Evolutionary conservation across 345 rosid genomes (phyloP), one percentile per base, ranked within the genome.

Genomic region (Punica granatum): DNA sequence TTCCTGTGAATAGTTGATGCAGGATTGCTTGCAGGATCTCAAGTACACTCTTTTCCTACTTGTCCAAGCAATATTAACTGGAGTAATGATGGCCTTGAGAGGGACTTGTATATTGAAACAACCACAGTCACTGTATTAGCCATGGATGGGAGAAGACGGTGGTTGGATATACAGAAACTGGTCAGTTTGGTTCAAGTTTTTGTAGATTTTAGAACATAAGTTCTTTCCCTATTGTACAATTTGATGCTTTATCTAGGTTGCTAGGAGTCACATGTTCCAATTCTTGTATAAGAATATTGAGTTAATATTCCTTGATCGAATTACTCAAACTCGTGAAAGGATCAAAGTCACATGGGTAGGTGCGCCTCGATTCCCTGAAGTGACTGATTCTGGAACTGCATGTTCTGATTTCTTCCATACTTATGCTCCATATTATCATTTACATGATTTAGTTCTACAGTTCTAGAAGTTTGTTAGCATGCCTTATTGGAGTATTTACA

Each of bases 61-160:
- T 94, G 99, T 74, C 80, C 90, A 70, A 67, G 74, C 77, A 82
- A 74, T 78, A 63, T 82, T 72, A 76, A 83, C 60, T 88, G 99
- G 99, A 89, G 80, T 71, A 85, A 85, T 79, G 92, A 88, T 78
- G 88, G 87, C 66, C 92, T 94, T 69, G 99, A 94, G 77, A 88
- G 80, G 89, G 99, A 94, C 82, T 76, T 94, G 37, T 86, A 88
- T 74, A 91, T 94, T 67, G 82, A 85, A 76, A 79, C 92, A 67
- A 82, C 82, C 51, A 89, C 93, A 21, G 84, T 94, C 71, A 94
- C 98, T 35, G 84, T 91, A 78, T 88, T 94, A 88, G 99, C 99
- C 65, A 94, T 94, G 99, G 99, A 94, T 73, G 99, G 99, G 69
- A 91, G 92, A 81, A 83, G 97, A 78, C 86, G 99, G 66, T 94